Percentiles rank a stretch among this genome's conserved stretches.
These are phyloP conservation scores for Flagelloscypha sp. DNA, from an alignment of 768 basidiomycete species.

Conservation along the genomic window DNA sequence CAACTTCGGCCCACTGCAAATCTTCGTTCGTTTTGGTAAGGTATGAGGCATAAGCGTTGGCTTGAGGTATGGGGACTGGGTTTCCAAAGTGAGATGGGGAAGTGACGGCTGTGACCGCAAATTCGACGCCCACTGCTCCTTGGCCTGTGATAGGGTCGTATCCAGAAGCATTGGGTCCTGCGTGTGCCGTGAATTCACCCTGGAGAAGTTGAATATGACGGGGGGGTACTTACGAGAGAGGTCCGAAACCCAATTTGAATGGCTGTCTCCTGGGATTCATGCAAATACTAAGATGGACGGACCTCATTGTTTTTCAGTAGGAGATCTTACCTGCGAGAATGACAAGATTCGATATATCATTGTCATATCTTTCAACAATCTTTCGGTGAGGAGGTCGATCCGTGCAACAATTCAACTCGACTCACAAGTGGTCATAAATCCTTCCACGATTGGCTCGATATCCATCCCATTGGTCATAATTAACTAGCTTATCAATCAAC, in stretches of 20 bases:
- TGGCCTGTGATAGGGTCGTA: slow-evolving; percentile 41
- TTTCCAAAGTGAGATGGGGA: slow-evolving; percentile 40
- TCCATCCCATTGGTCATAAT: slow-evolving; percentile 54
- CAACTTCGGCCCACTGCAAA: slow-evolving; percentile 55
- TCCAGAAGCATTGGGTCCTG: no score
- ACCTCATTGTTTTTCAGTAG: no score
- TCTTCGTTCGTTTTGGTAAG: slow-evolving; percentile 36
- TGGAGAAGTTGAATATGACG: no score
- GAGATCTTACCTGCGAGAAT: slow-evolving; percentile 52
- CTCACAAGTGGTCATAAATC: slow-evolving; percentile 44
- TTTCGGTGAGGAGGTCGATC: no score
- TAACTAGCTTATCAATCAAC: no score
- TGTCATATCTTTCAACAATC: no score
- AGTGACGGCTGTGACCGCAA: slow-evolving; percentile 53
- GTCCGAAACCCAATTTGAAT: slow-evolving; percentile 56
- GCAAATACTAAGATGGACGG: no score
- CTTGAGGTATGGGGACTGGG: slow-evolving; percentile 27
- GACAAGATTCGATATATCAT: slow-evolving; percentile 45
- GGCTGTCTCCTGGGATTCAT: slow-evolving; percentile 49
- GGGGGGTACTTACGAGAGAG: slow-evolving; percentile 34
- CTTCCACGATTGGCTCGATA: slow-evolving; percentile 48
- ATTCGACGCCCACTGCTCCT: slow-evolving; percentile 51
- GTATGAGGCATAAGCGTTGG: slow-evolving; percentile 27
- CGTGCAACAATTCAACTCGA: no score
- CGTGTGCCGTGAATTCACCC: no score